Conservation (phyloP, 768 basidiomycete species). For the Mycena haematopus region DNA sequence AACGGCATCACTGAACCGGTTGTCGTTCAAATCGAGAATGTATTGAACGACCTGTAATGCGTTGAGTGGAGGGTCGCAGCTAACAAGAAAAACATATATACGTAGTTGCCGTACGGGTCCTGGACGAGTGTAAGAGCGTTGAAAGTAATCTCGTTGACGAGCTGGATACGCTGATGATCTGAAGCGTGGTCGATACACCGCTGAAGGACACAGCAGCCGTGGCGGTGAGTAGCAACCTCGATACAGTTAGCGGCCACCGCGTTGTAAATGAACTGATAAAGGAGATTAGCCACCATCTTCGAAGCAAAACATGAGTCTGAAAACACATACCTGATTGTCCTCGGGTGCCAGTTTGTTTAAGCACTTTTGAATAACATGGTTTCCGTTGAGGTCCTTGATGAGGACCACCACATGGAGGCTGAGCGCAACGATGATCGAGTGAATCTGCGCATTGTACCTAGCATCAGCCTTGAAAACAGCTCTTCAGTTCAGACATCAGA, state of each 20-base stretch:
- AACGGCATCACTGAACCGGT: constrained; percentile 95
- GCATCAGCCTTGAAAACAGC: constrained; percentile 71
- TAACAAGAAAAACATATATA: constrained; percentile 41
- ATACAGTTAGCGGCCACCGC: constrained; percentile 99
- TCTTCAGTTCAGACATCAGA: constrained; percentile 59
- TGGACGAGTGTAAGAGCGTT: constrained; percentile 97
- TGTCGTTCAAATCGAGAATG: constrained; percentile 97
- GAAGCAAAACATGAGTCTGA: background rate
- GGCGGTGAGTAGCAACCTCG: constrained; percentile 97
- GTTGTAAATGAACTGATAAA: constrained; percentile 93
- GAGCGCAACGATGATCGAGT: constrained; percentile 94
- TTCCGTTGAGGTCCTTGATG: constrained; percentile 98
- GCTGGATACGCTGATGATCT: constrained; percentile 91
- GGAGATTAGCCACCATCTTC: background rate
- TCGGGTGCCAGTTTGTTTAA: constrained; percentile 97
- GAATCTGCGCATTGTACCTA: constrained; percentile 89
- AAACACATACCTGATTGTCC: constrained; percentile 84
- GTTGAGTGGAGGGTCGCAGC: constrained; percentile 4
- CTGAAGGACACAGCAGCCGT: constrained; percentile 98
- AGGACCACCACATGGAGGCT: constrained; percentile 97
- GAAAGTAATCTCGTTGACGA: constrained; percentile 99
- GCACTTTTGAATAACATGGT: constrained; percentile 99
- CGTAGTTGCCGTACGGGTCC: constrained; percentile 95
- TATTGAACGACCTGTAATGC: constrained; percentile 87
- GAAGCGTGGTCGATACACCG: constrained; percentile 98